A percentile compares a stretch with the other conserved stretches of the same genome.
phyloP scores from a whole-genome alignment of 2,329 filamentous ascomycete species.

The Colletotrichum nymphaeae region DNA sequence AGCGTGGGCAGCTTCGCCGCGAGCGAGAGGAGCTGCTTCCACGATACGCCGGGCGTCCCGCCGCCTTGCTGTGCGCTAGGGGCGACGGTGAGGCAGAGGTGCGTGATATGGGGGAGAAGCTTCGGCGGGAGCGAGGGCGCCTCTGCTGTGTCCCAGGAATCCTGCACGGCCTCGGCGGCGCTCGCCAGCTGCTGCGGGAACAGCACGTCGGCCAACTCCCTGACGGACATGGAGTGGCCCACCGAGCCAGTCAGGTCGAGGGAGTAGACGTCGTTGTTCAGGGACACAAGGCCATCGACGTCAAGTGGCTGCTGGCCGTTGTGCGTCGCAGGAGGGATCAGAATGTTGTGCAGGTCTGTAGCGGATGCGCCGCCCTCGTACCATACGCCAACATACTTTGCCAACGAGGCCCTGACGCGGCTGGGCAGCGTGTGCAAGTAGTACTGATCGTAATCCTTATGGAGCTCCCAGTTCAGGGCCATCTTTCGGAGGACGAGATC shows the following conservation, averaged over 20 bases:
- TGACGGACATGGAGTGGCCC: constrained; percentile 62
- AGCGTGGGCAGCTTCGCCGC: constrained; percentile 63
- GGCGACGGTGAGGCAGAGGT: constrained; percentile 67
- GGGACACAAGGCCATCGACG: constrained; percentile 32
- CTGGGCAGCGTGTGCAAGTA: constrained; percentile 67
- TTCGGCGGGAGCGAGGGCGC: constrained; percentile 39
- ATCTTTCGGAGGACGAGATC: constrained; percentile 63
- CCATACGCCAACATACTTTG: constrained; percentile 61
- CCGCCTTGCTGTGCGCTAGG: constrained; percentile 41
- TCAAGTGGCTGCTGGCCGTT: constrained; percentile 40
- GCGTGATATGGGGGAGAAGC: constrained; percentile 68
- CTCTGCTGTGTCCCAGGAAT: constrained; percentile 65
- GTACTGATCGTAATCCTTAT: constrained; percentile 66
- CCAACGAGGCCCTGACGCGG: constrained; percentile 61
- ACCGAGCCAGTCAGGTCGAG: constrained; percentile 66
- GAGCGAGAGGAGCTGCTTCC: constrained; percentile 69
- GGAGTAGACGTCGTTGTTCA: constrained; percentile 61
- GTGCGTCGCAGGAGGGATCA: constrained; percentile 50
- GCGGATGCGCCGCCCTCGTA: constrained; percentile 59
- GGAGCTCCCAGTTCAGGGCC: constrained; percentile 65
- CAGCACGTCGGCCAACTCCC: constrained; percentile 63
- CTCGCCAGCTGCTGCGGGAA: constrained; percentile 49
- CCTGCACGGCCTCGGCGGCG: constrained; percentile 49
- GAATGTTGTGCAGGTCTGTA: constrained; percentile 61
- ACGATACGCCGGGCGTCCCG: constrained; percentile 55